A percentile compares a stretch with the other conserved stretches of the same genome.
Evolutionary conservation across 169 alveolate genomes (phyloP).

Genomic region (Eimeria tenella): DNA sequence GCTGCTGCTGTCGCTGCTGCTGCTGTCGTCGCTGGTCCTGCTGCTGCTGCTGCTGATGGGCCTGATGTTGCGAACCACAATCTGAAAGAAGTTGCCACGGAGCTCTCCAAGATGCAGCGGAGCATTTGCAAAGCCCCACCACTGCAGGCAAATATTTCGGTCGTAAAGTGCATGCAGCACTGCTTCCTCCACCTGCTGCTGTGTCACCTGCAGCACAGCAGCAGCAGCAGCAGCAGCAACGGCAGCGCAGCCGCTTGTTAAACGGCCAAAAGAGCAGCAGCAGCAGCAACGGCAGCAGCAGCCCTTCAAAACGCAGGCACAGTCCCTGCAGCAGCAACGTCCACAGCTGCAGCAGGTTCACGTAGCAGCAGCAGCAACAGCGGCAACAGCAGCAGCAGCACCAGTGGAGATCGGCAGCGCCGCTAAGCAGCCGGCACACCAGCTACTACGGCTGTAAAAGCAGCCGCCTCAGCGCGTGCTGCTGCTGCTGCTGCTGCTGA

Average conservation of each 20-base stretch:
- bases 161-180: background rate
- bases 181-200: background rate
- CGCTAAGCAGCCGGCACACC: background rate
- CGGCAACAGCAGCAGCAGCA: background rate
- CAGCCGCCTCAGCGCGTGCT: background rate
- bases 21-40: background rate
- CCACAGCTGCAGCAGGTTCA: too few relatives aligned
- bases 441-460: background rate
- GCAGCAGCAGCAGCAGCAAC: background rate
- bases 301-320: too few relatives aligned
- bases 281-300: too few relatives aligned
- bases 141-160: background rate
- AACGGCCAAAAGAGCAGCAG: too few relatives aligned
- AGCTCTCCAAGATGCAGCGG: slow-evolving; percentile 63
- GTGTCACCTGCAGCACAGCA: background rate
- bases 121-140: background rate
- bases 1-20: background rate
- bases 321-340: too few relatives aligned
- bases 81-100: slow-evolving; percentile 60
- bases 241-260: too few relatives aligned
- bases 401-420: background rate
- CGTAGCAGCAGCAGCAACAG: background rate
- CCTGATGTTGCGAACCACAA: slow-evolving; percentile 38
- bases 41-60: background rate
- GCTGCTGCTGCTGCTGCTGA: background rate